phyloP scores from a whole-genome alignment of 208 protist species.

The Crithidia sp. region DNA sequence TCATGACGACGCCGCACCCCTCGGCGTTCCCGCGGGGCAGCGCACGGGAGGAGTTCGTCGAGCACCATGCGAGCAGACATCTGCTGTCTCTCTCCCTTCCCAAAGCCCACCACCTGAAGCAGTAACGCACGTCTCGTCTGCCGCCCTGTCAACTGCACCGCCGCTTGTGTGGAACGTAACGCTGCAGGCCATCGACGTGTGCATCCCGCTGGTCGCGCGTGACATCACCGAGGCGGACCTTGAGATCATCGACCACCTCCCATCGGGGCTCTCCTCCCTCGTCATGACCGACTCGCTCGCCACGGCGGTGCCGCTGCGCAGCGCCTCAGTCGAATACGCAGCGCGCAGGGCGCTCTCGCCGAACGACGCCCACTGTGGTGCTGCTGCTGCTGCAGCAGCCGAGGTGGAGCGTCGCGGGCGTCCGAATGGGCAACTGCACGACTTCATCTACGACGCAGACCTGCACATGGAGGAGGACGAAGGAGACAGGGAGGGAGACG shows the following conservation, averaged over 20 bases:
- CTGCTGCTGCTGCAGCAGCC: neutral
- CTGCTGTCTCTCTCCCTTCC: neutral
- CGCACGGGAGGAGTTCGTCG: no score
- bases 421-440: neutral
- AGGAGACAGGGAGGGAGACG: neutral
- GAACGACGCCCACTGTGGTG: neutral
- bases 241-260: conserved; percentile 18
- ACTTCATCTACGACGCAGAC: neutral
- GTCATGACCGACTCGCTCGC: neutral
- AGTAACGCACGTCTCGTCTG: neutral
- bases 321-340: neutral
- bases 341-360: neutral
- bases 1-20: neutral
- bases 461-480: neutral
- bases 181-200: conserved; percentile 33
- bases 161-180: conserved; percentile 26
- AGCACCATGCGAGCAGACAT: neutral
- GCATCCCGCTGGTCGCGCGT: conserved; percentile 42
- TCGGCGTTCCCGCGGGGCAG: neutral
- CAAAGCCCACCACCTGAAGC: neutral
- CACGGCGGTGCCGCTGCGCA: neutral
- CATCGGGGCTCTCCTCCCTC: conserved; percentile 15
- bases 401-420: no score
- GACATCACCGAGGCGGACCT: conserved; percentile 35
- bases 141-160: neutral